A percentile compares a stretch with the other conserved stretches of the same genome.
Evolutionary conservation across 78 protist species (phyloP).

Genomic region (Emiliania huxleyi): DNA sequence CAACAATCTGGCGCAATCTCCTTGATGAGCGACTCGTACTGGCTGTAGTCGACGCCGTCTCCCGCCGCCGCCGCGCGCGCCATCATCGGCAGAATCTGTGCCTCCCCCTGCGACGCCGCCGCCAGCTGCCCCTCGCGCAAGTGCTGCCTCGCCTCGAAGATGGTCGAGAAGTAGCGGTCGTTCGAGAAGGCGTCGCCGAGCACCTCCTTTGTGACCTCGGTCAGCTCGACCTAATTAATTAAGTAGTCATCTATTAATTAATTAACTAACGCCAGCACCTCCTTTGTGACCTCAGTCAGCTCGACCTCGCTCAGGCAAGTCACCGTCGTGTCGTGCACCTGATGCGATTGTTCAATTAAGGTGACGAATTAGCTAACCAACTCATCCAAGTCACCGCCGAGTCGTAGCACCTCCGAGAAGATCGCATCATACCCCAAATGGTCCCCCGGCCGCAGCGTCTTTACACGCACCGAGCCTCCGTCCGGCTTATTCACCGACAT

Average conservation of each 20-base stretch:
- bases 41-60: too few species aligned
- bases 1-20: too few species aligned
- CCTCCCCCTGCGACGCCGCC: neutral
- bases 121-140: neutral
- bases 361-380: too few species aligned
- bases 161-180: neutral
- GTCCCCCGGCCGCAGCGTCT: neutral
- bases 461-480: neutral
- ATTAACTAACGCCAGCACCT: neutral
- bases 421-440: neutral
- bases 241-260: too few species aligned
- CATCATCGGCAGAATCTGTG: neutral
- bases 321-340: neutral
- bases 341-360: too few species aligned
- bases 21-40: too few species aligned
- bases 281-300: neutral
- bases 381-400: too few species aligned
- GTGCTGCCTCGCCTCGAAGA: neutral
- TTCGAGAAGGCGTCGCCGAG: too few species aligned
- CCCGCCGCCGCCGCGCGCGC: too few species aligned
- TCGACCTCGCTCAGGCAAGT: neutral
- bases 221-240: too few species aligned
- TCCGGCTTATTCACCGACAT: too few species aligned
- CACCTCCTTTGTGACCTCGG: too few species aligned
- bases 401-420: neutral